phyloP scores from a whole-genome alignment of 106 monocot genomes.

The Posidonia australis region DNA sequence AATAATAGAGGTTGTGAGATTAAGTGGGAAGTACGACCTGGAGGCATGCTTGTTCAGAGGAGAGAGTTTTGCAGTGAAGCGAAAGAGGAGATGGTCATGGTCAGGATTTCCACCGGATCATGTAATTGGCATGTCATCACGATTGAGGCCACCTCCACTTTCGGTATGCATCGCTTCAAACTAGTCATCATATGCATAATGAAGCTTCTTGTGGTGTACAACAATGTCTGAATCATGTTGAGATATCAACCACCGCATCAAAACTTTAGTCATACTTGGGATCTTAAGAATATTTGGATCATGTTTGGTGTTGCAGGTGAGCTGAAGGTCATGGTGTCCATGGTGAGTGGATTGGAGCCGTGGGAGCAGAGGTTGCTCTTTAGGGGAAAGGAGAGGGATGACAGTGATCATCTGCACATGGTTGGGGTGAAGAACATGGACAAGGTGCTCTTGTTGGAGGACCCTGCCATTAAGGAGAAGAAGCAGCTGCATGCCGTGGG shows the following conservation, averaged over 20 bases:
- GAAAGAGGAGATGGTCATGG: conserved; percentile 13
- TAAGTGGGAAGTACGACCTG: conserved; percentile 58
- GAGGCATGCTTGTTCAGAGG: conserved; percentile 66
- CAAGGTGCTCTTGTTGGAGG: conserved; percentile 52
- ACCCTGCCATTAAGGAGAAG: conserved; percentile 50
- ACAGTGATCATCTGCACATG: conserved; percentile 60
- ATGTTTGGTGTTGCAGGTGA: conserved; percentile 26
- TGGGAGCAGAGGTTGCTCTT: conserved; percentile 44
- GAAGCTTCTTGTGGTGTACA: background rate
- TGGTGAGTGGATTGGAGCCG: conserved; percentile 51
- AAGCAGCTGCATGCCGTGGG: no score
- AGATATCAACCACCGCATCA: background rate
- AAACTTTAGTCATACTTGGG: background rate
- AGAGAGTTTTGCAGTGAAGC: conserved; percentile 15
- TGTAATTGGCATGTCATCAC: conserved; percentile 50
- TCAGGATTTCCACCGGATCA: no score
- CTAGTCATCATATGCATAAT: background rate
- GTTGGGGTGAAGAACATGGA: conserved; percentile 39
- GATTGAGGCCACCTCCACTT: conserved; percentile 48
- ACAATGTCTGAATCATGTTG: background rate
- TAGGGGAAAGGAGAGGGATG: conserved; percentile 58
- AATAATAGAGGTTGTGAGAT: conserved; percentile 12
- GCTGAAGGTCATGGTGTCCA: conserved; percentile 32
- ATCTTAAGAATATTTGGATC: background rate
- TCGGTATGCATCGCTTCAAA: conserved; percentile 16